Conservation (phyloP, 139 green algal species). For the Pleodorina starrii region DNA sequence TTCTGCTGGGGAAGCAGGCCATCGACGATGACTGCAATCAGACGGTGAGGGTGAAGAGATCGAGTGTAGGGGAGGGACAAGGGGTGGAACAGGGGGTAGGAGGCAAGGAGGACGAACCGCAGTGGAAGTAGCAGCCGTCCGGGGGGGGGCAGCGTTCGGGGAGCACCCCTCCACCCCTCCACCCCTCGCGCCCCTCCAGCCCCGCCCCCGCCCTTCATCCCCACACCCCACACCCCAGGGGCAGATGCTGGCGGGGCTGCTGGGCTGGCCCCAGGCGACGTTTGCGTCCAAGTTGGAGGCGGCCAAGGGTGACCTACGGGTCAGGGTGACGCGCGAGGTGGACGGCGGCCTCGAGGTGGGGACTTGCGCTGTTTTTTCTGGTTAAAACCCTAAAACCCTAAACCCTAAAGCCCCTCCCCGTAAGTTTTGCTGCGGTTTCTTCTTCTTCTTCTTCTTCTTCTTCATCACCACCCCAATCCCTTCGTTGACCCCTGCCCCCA, state of each 20-base stretch:
- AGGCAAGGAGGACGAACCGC: no score
- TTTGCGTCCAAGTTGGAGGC: conserved; percentile 90
- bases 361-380: background rate
- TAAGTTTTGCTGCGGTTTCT: background rate
- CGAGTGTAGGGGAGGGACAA: no score
- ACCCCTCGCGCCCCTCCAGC: no score
- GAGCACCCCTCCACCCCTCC: no score
- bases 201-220: no score
- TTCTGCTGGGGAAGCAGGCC: conserved; percentile 95
- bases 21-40: conserved; percentile 96
- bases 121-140: no score
- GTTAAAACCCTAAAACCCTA: no score
- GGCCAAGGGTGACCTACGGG: conserved; percentile 43
- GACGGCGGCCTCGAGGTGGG: conserved; percentile 88
- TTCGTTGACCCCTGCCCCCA: background rate
- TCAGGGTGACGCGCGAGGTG: conserved; percentile 83
- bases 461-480: background rate
- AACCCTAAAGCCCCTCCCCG: no score
- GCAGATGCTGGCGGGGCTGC: conserved; percentile 92
- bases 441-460: background rate
- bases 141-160: no score
- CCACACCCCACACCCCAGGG: no score
- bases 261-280: conserved; percentile 94
- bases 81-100: no score
- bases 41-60: conserved; percentile 67